These are phyloP conservation scores for Arthroderma sp. DNA, from an alignment of 2,329 filamentous ascomycete genomes.

Conservation along the genomic window DNA sequence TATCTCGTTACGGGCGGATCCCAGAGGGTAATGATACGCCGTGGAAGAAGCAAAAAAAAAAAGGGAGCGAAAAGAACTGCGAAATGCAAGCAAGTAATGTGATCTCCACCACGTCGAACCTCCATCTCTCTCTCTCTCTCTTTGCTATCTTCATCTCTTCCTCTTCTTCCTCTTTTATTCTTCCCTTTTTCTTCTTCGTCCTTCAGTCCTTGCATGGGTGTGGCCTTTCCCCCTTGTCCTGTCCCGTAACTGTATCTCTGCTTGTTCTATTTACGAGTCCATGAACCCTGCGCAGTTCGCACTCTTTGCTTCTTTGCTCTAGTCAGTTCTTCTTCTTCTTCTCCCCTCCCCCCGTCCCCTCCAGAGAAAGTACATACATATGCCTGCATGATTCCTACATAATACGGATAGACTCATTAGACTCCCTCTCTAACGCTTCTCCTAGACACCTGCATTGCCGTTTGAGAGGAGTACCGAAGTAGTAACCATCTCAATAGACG, in stretches of 20 bases:
- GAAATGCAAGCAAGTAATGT: conserved; percentile 1
- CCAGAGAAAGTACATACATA: background rate
- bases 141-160: background rate
- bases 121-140: background rate
- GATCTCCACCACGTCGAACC: background rate
- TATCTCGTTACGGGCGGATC: background rate
- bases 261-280: conserved; percentile 18
- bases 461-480: background rate
- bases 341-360: background rate
- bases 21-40: background rate
- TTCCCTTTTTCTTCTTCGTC: conserved; percentile 11
- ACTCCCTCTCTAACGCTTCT: background rate
- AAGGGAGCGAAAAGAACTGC: background rate
- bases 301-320: conserved; percentile 25
- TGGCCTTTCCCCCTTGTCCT: background rate
- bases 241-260: background rate
- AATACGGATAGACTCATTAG: background rate
- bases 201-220: background rate
- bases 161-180: background rate
- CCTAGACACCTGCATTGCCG: background rate
- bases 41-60: background rate
- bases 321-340: conserved; percentile 20
- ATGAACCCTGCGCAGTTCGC: conserved; percentile 22
- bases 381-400: background rate
- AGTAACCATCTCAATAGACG: background rate